Base-by-base conservation (phyloP, 2,329 filamentous ascomycete species). In the Ophiocordyceps camponoti-floridani region DNA sequence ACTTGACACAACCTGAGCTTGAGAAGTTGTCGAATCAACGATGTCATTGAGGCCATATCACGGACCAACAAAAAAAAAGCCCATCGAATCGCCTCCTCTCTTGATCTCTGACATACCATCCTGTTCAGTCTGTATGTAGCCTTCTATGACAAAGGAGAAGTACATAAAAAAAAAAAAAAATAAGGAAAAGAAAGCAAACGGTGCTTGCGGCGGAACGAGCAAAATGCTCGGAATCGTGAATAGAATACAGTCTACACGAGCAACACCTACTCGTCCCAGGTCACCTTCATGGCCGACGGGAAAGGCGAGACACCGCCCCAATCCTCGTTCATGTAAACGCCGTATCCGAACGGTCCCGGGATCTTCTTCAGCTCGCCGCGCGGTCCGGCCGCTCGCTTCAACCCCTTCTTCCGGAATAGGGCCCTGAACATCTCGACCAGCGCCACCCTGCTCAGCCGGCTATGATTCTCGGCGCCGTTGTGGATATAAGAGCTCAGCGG, bases 361-460 rank as follows among this genome's bases (percentile, higher is more conserved):
- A 84, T 66, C 63, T 75, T 80, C 67, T 84, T 83, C 49, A 86
- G 57, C 54, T 76, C 62, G 0, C 82, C 82, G 59, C 82, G 76
- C 0, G 71, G 62, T 0, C 82, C 82, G 0, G 73, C 63, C 0
- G 74, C 77, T 27, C 77, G 67, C 7, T 75, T 64, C 11, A 87
- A 56, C 45, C 76, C 77, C 51, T 72, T 67, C 51, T 76, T 64
- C 47, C 68, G 63, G 53, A 80, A 82, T 2, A 84, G 61, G 1
- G 73, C 71, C 42, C 81, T 74, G 58, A 86, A 72, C 67, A 85
- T 79, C 50, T 79, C 73, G 0, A 75, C 73, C 47, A 87, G 61
- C 0, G 76, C 79, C 2, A 76, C 66, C 48, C 77, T 68, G 54
- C 69, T 75, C 12, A 73, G 65, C 47, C 73, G 78, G 3, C 70